These are phyloP conservation scores for Stygiomarasmius scandens DNA, from an alignment of 1,284 basidiomycete genomes.

Conservation along the genomic window DNA sequence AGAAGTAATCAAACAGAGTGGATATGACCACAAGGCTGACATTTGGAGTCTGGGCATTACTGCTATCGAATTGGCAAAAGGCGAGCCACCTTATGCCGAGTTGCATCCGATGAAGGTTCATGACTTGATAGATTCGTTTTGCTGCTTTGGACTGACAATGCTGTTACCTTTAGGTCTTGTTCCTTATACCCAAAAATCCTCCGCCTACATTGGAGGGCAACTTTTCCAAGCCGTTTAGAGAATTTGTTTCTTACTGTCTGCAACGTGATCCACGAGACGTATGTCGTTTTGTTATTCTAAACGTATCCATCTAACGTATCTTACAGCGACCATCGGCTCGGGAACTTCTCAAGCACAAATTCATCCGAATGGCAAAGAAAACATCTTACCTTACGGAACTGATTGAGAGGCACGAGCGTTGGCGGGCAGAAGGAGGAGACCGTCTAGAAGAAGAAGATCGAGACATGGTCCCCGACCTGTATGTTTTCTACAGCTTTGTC, in stretches of 20 bases:
- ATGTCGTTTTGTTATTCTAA: constrained; percentile 29
- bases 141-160: not conserved
- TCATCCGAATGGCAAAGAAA: constrained; percentile 93
- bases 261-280: constrained; percentile 93
- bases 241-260: constrained; percentile 92
- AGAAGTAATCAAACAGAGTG: constrained; percentile 99
- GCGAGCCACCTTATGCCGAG: constrained; percentile 97
- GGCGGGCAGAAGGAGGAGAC: constrained; percentile 90
- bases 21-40: constrained; percentile 98
- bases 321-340: constrained; percentile 87
- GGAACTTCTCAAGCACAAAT: constrained; percentile 95
- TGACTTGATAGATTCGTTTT: not conserved
- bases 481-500: constrained; percentile 24
- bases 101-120: constrained; percentile 97
- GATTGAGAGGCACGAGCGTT: constrained; percentile 92
- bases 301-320: constrained; percentile 3
- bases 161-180: constrained; percentile 70
- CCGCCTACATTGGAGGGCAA: constrained; percentile 88
- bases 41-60: constrained; percentile 98
- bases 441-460: constrained; percentile 73
- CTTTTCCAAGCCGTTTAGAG: constrained; percentile 91
- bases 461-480: constrained; percentile 63
- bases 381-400: constrained; percentile 92
- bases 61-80: constrained; percentile 95
- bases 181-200: constrained; percentile 97